Evolutionary conservation across 306 rosid genomes (phyloP), one percentile per base, ranked within the genome.

Genomic region (Cyclanthera cordifolia): DNA sequence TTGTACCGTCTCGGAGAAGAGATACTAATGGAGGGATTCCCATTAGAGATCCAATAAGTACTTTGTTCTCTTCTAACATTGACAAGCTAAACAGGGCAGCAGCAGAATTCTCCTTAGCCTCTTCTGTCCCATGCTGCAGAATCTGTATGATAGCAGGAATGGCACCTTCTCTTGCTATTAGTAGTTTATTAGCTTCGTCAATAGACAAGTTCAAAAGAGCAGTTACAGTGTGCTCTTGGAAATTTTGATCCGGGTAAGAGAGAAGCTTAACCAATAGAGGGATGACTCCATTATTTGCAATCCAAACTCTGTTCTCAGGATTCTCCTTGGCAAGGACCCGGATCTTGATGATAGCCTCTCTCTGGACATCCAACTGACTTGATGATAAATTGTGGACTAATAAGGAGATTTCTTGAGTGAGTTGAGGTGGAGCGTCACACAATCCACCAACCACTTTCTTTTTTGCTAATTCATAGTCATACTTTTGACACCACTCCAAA

Each of bases 31-130:
- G 89, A 7, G 86, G 83, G 19, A 87, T 78, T 39, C 95, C 95
- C 53, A 81, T 72, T 34, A 80, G 81, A 43, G 50, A 15, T 5
- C 96, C 96, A 21, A 89, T 83, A 14, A 82, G 57, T 67, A 74
- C 87, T 79, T 89, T 89, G 27, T 79, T 84, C 45, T 92, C 87
- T 63, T 89, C 87, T 3, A 89, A 74, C 98, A 92, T 92, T 45
- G 96, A 89, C 67, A 92, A 75, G 83, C 98, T 92, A 49, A 84
- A 92, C 60, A 92, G 78, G 19, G 96, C 67, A 55, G 93, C 93
- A 13, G 96, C 96, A 1, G 98, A 87, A 43, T 89, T 92, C 76
- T 89, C 98, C 73, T 81, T 85, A 52, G 93, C 96, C 48, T 82
- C 89, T 16, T 25, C 70, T 28, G 82, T 85, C 17, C 98, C 96